Evolutionary conservation across 306 rosid genomes (phyloP), one percentile per base, ranked within the genome.

Genomic region (Urtica urens): DNA sequence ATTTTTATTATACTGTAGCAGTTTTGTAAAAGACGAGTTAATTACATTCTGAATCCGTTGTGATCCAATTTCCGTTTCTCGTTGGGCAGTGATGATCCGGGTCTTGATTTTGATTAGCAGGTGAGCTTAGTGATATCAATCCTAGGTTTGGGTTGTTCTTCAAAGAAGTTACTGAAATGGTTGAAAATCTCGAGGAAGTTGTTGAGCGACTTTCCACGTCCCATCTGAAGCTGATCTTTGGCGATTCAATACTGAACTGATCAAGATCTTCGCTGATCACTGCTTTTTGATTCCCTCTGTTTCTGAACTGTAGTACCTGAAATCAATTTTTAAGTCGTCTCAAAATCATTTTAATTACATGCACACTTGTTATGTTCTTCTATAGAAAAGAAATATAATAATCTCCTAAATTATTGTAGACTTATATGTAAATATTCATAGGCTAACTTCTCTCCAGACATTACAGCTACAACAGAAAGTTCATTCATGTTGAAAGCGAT

Each of bases 51-150:
- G 92, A 81, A 37, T 85, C 96, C 24, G 95, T 81, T 4, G 99
- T 90, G 75, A 85, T 90, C 99, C 99, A 90, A 49, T 76, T 79
- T 61, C 79, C 97, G 58, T 77, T 95, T 70, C 65, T 77, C n/a
- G 66, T 46, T 34, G 55, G 47, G 58, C 14, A 23, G 11, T 43
- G 64, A 48, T 45, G 62, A 39, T 67, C 53, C 45, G 39, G 49
- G 22, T 71, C 58, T 35, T 64, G 56, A 45, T 55, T 48, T 15
- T 12, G 7, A 49, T 78, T 59, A 8, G 49, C 34, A 3, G 40
- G 43, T 18, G 81, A 73, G 20, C 44, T 43, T 46, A 64, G 14
- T 34, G 72, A 59, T 30, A 61, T 60, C 53, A 50, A n/a, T 71
- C 15, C 25, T 38, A 67, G 28, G 49, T 29, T 61, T 48, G 62